Base-by-base conservation (phyloP, 306 rosid genomes). In the Purshia tridentata region DNA sequence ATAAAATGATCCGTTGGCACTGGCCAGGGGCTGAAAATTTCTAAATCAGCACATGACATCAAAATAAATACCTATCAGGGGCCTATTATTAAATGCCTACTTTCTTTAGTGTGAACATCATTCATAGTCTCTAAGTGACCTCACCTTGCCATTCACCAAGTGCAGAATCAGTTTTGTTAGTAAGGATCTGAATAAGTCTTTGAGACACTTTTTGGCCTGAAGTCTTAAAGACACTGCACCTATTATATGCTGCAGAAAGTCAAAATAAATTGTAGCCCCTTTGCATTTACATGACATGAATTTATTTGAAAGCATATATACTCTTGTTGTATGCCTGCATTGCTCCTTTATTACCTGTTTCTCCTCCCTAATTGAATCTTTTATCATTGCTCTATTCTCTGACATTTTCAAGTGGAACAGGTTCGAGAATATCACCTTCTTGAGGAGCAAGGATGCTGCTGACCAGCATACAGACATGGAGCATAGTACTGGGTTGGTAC, bases 391-490 rank as follows among this genome's bases (percentile, higher is more conserved):
- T 49, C 68, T 66, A 47, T 76, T 72, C 55, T 67, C 79, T 86
- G 72, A 78, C 65, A 54, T 75, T 60, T 72, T 69, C 19, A 19
- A 18, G 70, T 72, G 68, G 67, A 50, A 53, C 79, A 94, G 98
- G 74, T 94, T 94, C 72, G 87, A 86, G 80, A 88, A 94, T 78
- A 78, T 94, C 69, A 88, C 92, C 64, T 88, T 94, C 67, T 80
- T 88, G 90, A 91, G 97, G 80, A 83, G 82, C 66, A 81, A 78
- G 75, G 75, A 77, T 80, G 86, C 82, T 48, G 93, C 92, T 62
- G 85, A 67, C 47, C 70, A 69, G 78, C 78, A 80, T 63, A 71
- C 83, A 44, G 85, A 72, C 46, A 69, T 55, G 89, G 79, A 77
- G 67, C 93, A 72, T 6, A 69, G 86, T 56, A 70, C 82, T 0